Conservation (phyloP, 2,329 filamentous ascomycete genomes). For the Colletotrichum navitas region DNA sequence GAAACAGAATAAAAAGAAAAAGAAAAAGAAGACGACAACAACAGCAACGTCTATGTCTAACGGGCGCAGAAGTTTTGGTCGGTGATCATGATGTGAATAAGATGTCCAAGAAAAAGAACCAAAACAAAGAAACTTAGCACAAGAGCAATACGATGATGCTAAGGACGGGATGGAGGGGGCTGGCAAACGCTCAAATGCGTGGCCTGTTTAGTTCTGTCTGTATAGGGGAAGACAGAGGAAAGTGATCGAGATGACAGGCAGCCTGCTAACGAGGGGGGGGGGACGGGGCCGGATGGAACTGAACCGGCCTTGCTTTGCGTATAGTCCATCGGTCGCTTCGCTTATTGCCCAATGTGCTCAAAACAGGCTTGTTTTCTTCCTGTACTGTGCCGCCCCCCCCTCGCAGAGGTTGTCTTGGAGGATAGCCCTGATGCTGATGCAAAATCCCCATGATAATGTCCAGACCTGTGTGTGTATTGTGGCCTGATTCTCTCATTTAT, state of each 20-base stretch:
- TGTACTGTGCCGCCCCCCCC: not conserved
- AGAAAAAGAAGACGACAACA: not conserved
- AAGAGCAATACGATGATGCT: not conserved
- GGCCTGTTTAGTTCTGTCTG: not conserved
- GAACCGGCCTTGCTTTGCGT: not conserved
- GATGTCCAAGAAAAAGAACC: not conserved
- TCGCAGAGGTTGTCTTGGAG: not conserved
- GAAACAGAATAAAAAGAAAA: no score
- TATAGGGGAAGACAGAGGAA: not conserved
- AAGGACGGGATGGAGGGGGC: not conserved
- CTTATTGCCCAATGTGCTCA: not conserved
- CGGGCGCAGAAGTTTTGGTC: not conserved
- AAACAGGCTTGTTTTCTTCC: not conserved
- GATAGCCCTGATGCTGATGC: not conserved
- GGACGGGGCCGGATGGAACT: not conserved
- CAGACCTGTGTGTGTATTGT: not conserved
- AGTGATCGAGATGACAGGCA: not conserved
- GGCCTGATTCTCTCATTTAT: not conserved
- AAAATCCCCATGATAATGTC: not conserved
- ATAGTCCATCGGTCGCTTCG: not conserved
- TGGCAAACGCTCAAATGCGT: constrained; percentile 19
- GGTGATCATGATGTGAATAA: not conserved
- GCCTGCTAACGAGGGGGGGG: not conserved
- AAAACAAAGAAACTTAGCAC: no score
- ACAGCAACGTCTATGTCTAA: not conserved